A percentile compares a stretch with the other conserved stretches of the same genome.
Conservation (phyloP, 2,329 filamentous ascomycete species). For the Epichloe bromicola region DNA sequence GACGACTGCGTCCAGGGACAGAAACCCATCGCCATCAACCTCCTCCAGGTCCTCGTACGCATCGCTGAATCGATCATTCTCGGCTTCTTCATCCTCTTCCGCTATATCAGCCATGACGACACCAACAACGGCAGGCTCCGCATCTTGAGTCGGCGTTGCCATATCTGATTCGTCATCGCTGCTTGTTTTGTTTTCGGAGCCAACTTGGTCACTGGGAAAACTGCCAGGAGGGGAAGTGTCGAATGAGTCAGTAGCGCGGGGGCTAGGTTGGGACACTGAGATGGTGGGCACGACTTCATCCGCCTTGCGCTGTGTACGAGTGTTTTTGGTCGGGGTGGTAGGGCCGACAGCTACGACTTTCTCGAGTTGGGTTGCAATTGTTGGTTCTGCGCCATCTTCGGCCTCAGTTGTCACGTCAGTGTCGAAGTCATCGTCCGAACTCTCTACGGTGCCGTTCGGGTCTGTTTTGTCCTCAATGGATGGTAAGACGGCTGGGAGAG, state of each 20-base stretch:
- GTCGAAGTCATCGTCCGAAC: constrained; percentile 20
- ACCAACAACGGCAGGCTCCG: constrained; percentile 10
- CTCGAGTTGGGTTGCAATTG: not conserved
- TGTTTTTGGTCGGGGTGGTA: constrained; percentile 2
- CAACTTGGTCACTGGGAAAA: not conserved
- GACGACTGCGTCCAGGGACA: constrained; percentile 60
- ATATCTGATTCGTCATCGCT: constrained; percentile 2
- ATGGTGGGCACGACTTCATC: constrained; percentile 1
- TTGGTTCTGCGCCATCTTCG: constrained; percentile 3
- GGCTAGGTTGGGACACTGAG: constrained; percentile 4
- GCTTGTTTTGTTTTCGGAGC: not conserved
- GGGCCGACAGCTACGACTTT: not conserved
- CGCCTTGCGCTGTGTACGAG: not conserved
- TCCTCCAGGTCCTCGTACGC: constrained; percentile 62
- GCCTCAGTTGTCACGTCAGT: constrained; percentile 7
- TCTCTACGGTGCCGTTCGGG: constrained; percentile 36
- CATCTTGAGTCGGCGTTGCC: constrained; percentile 8
- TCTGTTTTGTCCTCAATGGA: constrained; percentile 54
- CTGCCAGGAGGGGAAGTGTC: constrained; percentile 2
- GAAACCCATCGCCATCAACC: constrained; percentile 51
- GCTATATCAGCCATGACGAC: constrained; percentile 21
- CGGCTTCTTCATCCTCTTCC: constrained; percentile 30
- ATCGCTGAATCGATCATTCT: constrained; percentile 58
- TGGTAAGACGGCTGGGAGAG: constrained; percentile 57
- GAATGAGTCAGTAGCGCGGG: not conserved